Percentiles rank a stretch among this genome's conserved stretches.
phyloP scores from a whole-genome alignment of 208 protist genomes.

The Acanthamoeba royreba region DNA sequence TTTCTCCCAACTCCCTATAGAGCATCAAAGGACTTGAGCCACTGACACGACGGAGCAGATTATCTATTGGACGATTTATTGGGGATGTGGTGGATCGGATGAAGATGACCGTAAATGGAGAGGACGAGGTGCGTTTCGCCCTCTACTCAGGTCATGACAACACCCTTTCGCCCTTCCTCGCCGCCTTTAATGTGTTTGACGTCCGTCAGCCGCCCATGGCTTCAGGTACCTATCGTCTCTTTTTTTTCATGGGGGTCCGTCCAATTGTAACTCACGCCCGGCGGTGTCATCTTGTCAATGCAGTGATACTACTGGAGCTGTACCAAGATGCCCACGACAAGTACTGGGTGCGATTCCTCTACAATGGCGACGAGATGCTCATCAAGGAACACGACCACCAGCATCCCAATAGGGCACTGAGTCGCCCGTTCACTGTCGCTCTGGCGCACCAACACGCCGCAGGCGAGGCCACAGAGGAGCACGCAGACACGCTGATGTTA shows the following conservation, averaged over 20 bases:
- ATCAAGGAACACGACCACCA: neutral
- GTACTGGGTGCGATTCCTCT: neutral
- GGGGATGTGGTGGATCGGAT: neutral
- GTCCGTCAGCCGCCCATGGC: slow-evolving; percentile 18
- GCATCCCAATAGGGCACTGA: too few relatives aligned
- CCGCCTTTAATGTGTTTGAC: neutral
- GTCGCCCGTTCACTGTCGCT: too few relatives aligned
- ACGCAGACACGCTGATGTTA: too few relatives aligned
- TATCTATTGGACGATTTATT: neutral
- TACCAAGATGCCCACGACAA: neutral
- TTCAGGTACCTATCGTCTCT: neutral
- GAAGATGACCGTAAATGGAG: neutral
- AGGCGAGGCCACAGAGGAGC: too few relatives aligned
- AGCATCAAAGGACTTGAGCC: neutral
- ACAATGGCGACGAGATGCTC: neutral
- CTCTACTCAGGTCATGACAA: slow-evolving; percentile 30
- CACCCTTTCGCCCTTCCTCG: neutral
- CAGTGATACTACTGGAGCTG: neutral
- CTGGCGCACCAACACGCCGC: too few relatives aligned
- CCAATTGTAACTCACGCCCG: neutral
- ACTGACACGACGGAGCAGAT: neutral
- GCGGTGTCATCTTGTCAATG: neutral
- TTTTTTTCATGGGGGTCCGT: neutral
- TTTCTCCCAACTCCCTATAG: neutral
- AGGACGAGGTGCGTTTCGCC: neutral